phyloP scores from a whole-genome alignment of 805 yeast genomes.

The Candida pini region DNA sequence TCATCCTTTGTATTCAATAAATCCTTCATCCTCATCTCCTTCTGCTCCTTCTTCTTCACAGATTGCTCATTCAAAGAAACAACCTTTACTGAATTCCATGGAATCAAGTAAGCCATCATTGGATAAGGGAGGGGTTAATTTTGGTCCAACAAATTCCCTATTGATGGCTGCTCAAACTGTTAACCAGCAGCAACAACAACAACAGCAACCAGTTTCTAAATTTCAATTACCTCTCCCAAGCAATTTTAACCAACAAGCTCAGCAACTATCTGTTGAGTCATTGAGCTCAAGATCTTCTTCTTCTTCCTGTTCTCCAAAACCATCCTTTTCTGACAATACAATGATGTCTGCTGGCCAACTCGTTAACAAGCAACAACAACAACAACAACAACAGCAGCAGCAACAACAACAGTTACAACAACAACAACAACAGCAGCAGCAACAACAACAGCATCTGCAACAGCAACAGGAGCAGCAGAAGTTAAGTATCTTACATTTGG shows the following conservation, averaged over 20 bases:
- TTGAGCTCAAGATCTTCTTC: constrained; percentile 18
- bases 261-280: constrained; percentile 8
- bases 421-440: constrained; percentile 4
- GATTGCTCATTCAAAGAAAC: background rate
- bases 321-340: constrained; percentile 8
- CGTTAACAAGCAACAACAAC: constrained; percentile 1
- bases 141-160: constrained; percentile 20
- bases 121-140: constrained; percentile 10
- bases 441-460: constrained; percentile 3
- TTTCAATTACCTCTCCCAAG: constrained; percentile 20
- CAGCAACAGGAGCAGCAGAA: constrained; percentile 12
- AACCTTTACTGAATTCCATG: background rate
- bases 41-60: background rate
- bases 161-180: constrained; percentile 21
- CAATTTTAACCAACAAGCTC: constrained; percentile 15
- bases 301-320: constrained; percentile 16
- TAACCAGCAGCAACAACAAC: constrained; percentile 10
- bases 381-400: constrained; percentile 2
- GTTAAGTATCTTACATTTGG: constrained; percentile 21
- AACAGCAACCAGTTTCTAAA: constrained; percentile 8
- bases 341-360: constrained; percentile 1
- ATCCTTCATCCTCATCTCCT: constrained; percentile 2
- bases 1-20: constrained; percentile 36
- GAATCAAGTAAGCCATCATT: too few relatives aligned
- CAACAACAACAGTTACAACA: background rate